Evolutionary conservation across 768 basidiomycete species (phyloP), one percentile per base, ranked within the genome.

Genomic region (Trametes meyenii): DNA sequence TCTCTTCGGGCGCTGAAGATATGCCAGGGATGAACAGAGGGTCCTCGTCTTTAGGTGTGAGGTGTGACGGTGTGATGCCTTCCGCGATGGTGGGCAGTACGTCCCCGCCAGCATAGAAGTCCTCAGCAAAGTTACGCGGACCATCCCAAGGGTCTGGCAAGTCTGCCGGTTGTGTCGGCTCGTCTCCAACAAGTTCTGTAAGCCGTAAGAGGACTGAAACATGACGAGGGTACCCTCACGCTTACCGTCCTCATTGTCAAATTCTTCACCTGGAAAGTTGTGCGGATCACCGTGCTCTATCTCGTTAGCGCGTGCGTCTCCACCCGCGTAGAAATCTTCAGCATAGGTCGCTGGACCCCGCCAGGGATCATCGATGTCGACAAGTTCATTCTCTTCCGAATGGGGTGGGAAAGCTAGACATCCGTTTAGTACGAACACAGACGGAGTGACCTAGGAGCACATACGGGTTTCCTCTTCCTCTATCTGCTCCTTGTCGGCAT

Each of bases 401-500:
- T 19, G 56, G 35, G 43, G 66, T 26, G 66, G 61, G 42, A 55
- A 55, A 2, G 17, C 50, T 60, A 8, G 4, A 33, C 8, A 33
- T 14, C 2, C 16, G 16, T 0, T 35, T 23, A 8, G 17, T 46
- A 10, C 42, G 49, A 14, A 21, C 26, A 50, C 10, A 57, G n/a
- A 35, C 11, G 16, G 14, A 19, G 11, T 33, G 5, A n/a, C n/a
- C 33, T 11, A 1, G 29, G 23, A 36, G 36, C 2, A 52, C 55
- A 1, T 33, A 59, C 57, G 26, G 23, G 51, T 39, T 40, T 29
- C 58, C 23, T 59, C 55, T 39, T 60, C 62, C 71, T 76, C 73
- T 81, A 85, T 78, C 80, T 85, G 48, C 73, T 67, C 71, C 77
- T 82, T 81, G 57, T 71, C 70, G 33, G 72, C 48, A 38, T 69